Conservation (phyloP, 495 filamentous ascomycete genomes). For the Penicillium simplicissimum region DNA sequence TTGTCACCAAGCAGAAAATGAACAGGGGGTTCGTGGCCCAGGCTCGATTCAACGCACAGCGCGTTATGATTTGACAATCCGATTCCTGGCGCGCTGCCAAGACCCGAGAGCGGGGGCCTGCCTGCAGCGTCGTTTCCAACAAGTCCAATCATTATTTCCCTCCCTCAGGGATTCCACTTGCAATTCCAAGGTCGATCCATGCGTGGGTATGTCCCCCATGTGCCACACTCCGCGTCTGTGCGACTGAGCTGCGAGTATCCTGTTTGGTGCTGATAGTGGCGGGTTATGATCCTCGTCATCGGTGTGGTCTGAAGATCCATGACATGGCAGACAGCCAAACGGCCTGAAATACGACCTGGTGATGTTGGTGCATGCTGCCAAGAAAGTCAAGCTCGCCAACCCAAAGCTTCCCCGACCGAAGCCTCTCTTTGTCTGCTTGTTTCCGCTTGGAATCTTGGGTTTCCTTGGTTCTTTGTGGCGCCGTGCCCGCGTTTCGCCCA, state of each 20-base stretch:
- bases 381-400: not conserved
- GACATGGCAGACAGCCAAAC: not conserved
- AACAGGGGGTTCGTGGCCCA: not conserved
- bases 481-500: slow-evolving; percentile 1
- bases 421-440: not conserved
- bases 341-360: not conserved
- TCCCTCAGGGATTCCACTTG: not conserved
- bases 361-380: not conserved
- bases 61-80: not conserved
- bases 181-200: not conserved
- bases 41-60: not conserved
- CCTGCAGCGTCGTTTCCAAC: not conserved
- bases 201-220: not conserved
- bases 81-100: not conserved
- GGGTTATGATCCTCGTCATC: not conserved
- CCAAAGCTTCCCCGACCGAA: slow-evolving; percentile 1
- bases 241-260: not conserved
- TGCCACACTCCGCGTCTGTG: not conserved
- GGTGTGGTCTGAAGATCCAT: not conserved
- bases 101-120: not conserved
- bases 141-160: not conserved
- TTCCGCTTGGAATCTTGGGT: not conserved
- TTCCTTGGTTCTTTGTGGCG: not conserved
- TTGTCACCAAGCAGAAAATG: not conserved
- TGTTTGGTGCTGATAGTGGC: not conserved